Evolutionary conservation across 1,139 yeast species (phyloP).

Genomic region (Scheffersomyces illinoinensis): DNA sequence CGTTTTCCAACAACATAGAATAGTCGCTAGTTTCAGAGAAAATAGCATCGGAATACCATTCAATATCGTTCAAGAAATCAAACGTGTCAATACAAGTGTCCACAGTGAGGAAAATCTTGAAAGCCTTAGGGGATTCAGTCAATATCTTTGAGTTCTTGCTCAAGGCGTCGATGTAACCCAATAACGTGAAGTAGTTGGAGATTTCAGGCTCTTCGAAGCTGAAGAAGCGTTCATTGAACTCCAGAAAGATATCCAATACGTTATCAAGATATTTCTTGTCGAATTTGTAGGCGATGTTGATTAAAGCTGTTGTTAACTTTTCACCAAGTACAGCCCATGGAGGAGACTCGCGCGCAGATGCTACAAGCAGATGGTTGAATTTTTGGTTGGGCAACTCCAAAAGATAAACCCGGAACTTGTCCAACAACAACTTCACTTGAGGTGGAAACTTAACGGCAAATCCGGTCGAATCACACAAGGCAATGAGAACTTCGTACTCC

Average conservation of each 20-base stretch:
- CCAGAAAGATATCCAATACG: slow-evolving; percentile 31
- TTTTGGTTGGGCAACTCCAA: slow-evolving; percentile 58
- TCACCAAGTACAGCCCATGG: slow-evolving; percentile 42
- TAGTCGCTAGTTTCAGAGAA: slow-evolving; percentile 24
- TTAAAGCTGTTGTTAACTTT: slow-evolving; percentile 38
- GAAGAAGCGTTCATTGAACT: slow-evolving; percentile 28
- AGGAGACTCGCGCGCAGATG: slow-evolving; percentile 25
- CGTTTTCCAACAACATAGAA: slow-evolving; percentile 28
- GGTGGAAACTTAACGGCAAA: slow-evolving; percentile 35
- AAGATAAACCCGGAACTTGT: slow-evolving; percentile 59
- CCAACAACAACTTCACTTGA: slow-evolving; percentile 54
- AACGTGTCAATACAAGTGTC: slow-evolving; percentile 42
- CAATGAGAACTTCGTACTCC: slow-evolving; percentile 72
- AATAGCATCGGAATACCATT: slow-evolving; percentile 30
- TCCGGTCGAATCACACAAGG: slow-evolving; percentile 59
- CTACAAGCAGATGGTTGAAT: slow-evolving; percentile 25
- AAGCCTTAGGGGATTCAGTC: slow-evolving; percentile 24
- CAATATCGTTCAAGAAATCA: slow-evolving; percentile 42
- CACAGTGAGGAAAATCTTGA: slow-evolving; percentile 34
- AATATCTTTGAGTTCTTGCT: slow-evolving; percentile 35
- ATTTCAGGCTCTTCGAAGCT: slow-evolving; percentile 24
- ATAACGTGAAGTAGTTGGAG: slow-evolving; percentile 42
- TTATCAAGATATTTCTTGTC: slow-evolving; percentile 24
- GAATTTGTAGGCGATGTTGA: slow-evolving; percentile 36
- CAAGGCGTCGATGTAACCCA: slow-evolving; percentile 50